These are phyloP conservation scores for Evernia prunastri DNA, from an alignment of 495 filamentous ascomycete genomes.

Conservation along the genomic window DNA sequence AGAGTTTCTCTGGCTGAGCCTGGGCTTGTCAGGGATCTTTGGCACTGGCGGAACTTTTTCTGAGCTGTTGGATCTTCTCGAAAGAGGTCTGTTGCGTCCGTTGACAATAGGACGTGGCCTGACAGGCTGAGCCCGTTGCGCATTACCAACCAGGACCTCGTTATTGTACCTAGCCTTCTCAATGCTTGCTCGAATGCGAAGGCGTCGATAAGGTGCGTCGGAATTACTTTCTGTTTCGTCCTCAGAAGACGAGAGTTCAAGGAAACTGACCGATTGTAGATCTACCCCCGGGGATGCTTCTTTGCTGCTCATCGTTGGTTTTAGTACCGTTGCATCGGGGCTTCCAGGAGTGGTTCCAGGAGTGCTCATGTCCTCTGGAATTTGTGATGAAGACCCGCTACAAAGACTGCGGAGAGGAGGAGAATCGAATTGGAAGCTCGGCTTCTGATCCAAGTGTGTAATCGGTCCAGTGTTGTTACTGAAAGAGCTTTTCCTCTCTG, in stretches of 20 bases:
- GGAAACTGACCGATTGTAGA: slow-evolving; percentile 20
- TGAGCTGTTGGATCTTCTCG: slow-evolving; percentile 18
- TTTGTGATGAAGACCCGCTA: background rate
- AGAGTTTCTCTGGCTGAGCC: slow-evolving; percentile 20
- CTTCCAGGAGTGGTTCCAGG: background rate
- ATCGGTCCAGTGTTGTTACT: slow-evolving; percentile 13
- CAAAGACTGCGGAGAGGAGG: slow-evolving; percentile 4
- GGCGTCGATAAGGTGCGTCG: slow-evolving; percentile 11
- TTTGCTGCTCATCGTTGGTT: slow-evolving; percentile 13
- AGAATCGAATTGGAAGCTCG: slow-evolving; percentile 18
- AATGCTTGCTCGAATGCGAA: slow-evolving; percentile 20
- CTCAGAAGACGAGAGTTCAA: slow-evolving; percentile 24
- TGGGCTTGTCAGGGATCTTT: slow-evolving; percentile 21
- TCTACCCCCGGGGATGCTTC: slow-evolving; percentile 9
- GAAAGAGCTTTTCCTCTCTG: slow-evolving; percentile 16
- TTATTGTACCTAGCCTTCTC: slow-evolving; percentile 17
- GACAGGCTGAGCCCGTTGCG: slow-evolving; percentile 20
- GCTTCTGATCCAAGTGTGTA: slow-evolving; percentile 13
- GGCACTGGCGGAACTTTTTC: slow-evolving; percentile 26
- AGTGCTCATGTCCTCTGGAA: background rate
- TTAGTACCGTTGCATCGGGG: slow-evolving; percentile 1
- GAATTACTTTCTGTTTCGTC: slow-evolving; percentile 16
- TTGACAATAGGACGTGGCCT: slow-evolving; percentile 23
- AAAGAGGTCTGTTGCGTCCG: slow-evolving; percentile 7
- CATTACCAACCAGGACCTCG: slow-evolving; percentile 18